Evolutionary conservation across 768 basidiomycete genomes (phyloP), one percentile per base, ranked within the genome.

Genomic region (Trametes cingulata): DNA sequence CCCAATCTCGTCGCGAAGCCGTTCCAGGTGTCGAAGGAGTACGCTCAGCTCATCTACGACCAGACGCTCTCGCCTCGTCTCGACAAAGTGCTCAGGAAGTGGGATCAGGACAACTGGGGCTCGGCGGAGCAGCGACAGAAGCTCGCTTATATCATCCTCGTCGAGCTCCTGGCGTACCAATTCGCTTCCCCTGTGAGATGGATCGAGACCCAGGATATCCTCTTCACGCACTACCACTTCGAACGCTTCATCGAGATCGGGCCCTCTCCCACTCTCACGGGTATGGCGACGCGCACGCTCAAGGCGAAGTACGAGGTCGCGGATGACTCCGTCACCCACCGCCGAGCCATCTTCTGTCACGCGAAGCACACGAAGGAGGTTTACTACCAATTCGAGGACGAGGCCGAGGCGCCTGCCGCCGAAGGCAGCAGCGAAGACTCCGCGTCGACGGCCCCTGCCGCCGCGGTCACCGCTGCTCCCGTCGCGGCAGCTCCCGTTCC

Each of bases 181-280:
- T 98, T 96, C 68, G 95, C 96, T 0, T 98, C 96, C 1, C 95
- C 97, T 7, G 96, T 99, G 19, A 90, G 95, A 50, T 99, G 97
- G 97, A 99, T 99, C 68, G 92, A 98, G 78, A 99, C 96, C 0
- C 97, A 99, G 72, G 97, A 99, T 69, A 82, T 91, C 24, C 82
- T 99, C 57, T 99, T 99, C 80, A 83, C 81, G 10, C 75, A 86
- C 9, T 97, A 86, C 80, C 79, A 80, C 45, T 97, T 97, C 69
- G 96, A 98, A 74, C 87, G 97, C 15, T 82, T 98, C 68, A 89
- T 99, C 68, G 97, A 99, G 73, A 78, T 99, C 52, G 97, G 97
- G 33, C 97, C 97, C 40, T 94, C 94, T 4, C 97, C 97, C 1
- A 98, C 95, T 10, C 82, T 99, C 54, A 93, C 93, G 10, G 96